Percentiles rank a stretch among this genome's conserved stretches.
Evolutionary conservation across 78 protist genomes (phyloP).

Genomic region (Pigoraptor vietnamica): DNA sequence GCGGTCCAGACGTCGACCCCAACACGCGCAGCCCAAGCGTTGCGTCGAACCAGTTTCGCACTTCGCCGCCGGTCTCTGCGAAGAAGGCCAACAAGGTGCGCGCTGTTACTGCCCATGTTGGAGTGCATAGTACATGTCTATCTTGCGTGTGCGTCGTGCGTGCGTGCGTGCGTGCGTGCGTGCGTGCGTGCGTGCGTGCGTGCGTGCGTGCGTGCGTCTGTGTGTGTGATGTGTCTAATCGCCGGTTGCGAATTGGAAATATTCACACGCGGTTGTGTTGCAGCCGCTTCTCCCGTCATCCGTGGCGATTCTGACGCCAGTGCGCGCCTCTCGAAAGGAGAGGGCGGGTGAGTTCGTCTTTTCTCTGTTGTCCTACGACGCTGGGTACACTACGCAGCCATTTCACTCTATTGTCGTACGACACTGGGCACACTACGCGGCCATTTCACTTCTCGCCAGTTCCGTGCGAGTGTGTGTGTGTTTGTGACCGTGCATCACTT

Average conservation of each 20-base stretch:
- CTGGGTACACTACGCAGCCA: no score
- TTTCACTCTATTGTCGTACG: no score
- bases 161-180: background rate
- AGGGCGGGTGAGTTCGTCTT: background rate
- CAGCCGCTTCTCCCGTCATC: background rate
- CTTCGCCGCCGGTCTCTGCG: background rate
- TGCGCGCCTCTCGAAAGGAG: background rate
- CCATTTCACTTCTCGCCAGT: no score
- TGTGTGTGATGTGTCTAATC: no score
- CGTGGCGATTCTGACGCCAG: background rate
- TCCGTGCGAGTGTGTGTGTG: no score
- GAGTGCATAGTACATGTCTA: no score
- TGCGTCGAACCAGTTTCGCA: background rate
- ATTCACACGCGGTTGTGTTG: background rate
- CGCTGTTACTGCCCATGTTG: no score
- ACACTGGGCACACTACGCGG: no score
- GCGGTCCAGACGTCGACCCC: background rate
- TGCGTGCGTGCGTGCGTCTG: background rate
- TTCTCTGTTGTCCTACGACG: no score
- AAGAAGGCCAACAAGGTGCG: background rate
- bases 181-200: background rate
- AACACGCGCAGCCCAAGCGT: background rate
- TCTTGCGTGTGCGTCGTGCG: background rate
- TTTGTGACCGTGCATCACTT: no score
- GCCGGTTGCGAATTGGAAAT: no score